A percentile compares a stretch with the other conserved stretches of the same genome.
phyloP scores from a whole-genome alignment of 2,329 filamentous ascomycete species.

The Penicillium palitans region DNA sequence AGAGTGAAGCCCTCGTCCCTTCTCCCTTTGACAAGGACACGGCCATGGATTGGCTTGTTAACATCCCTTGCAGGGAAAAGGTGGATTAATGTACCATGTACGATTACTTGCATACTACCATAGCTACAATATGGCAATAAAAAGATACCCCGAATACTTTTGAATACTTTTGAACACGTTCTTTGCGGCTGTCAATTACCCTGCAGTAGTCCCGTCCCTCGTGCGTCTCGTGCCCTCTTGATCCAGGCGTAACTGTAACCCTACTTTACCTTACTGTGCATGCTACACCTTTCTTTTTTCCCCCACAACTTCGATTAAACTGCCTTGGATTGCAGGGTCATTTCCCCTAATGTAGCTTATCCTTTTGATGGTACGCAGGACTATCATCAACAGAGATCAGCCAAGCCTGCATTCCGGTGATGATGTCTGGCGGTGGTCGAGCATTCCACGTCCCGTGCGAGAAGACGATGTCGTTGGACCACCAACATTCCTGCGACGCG shows the following conservation, averaged over 20 bases:
- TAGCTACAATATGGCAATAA: conserved; percentile 18
- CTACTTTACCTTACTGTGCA: conserved; percentile 20
- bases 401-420: conserved; percentile 36
- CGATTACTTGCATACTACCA: conserved; percentile 30
- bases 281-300: conserved; percentile 12
- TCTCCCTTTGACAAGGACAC: conserved; percentile 36
- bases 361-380: conserved; percentile 20
- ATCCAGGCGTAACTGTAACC: conserved; percentile 21
- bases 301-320: conserved; percentile 16
- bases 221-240: conserved; percentile 34
- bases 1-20: conserved; percentile 42
- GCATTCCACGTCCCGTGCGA: conserved; percentile 35
- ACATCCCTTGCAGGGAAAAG: conserved; percentile 39
- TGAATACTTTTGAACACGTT: conserved; percentile 35
- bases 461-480: conserved; percentile 25
- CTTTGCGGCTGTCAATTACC: conserved; percentile 34
- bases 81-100: conserved; percentile 25
- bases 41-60: conserved; percentile 23
- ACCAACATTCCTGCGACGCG: conserved; percentile 35
- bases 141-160: conserved; percentile 28
- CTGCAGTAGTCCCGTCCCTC: conserved; percentile 26
- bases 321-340: conserved; percentile 14
- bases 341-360: conserved; percentile 20
- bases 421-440: conserved; percentile 27
- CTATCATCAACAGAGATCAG: conserved; percentile 12